Evolutionary conservation across 768 basidiomycete species (phyloP), one percentile per base, ranked within the genome.

Genomic region (Agrocybe pediades): DNA sequence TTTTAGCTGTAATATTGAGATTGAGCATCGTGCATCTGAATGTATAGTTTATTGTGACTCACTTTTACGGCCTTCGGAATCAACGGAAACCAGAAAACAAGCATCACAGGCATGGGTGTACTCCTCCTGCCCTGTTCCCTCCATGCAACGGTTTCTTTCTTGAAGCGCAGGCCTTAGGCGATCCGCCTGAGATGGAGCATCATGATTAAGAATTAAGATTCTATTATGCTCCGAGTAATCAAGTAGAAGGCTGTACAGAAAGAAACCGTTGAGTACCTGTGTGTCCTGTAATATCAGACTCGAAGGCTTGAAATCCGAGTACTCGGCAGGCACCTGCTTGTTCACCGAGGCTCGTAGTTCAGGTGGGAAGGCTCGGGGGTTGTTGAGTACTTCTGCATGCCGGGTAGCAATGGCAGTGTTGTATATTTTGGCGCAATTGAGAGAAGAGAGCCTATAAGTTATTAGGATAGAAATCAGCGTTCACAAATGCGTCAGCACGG

Each of bases 241-340:
- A 20, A 63, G 56, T 5, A 65, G 41, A 27, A 63, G 51, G 9
- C 59, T 55, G 41, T 62, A 66, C 3, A 66, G 25, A 24, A 66
- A 61, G 43, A 66, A 64, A 0, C 55, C 60, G 36, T 66, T 62
- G 39, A 66, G 44, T 2, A 57, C 56, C 41, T 67, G 58, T n/a
- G 41, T 53, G n/a, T 60, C 50, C 5, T 59, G 55, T 3, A 63
- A 54, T 11, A 41, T 4, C 13, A 36, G 33, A 13, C 13, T 3
- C 9, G 8, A 30, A 19, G n/a, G 48, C n/a, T n/a, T n/a, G n/a
- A n/a, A 54, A 9, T 41, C 36, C 33, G n/a, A n/a, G n/a, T n/a
- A 54, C 46, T 47, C 48, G 44, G 26, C 33, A 39, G 40, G 13
- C 6, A 9, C 23, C 21, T 25, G 26, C 33, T 4, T 23, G 46